phyloP scores from a whole-genome alignment of 345 rosid genomes.

The Abelmoschus esculentus region DNA sequence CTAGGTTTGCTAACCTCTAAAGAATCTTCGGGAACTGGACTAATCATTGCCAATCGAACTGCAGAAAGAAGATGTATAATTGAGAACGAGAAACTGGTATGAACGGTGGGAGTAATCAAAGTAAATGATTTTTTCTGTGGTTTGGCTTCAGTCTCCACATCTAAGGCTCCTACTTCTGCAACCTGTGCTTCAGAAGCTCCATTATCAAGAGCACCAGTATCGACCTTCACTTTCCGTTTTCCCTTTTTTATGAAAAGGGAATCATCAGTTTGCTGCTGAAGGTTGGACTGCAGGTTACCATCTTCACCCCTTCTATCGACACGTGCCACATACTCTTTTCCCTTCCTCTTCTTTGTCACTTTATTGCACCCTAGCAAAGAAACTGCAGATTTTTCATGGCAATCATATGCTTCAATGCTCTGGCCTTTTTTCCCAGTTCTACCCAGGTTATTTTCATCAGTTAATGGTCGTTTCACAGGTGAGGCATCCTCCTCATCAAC shows the following conservation, averaged over 20 bases:
- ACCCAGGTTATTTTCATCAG: conserved; percentile 31
- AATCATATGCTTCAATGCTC: conserved; percentile 35
- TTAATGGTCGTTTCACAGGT: conserved; percentile 26
- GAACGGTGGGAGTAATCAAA: conserved; percentile 89
- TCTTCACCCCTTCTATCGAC: conserved; percentile 39
- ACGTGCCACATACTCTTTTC: conserved; percentile 44
- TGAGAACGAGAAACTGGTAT: conserved; percentile 90
- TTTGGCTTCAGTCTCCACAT: conserved; percentile 59
- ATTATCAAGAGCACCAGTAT: conserved; percentile 32
- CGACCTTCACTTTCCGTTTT: conserved; percentile 58
- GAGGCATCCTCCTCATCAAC: conserved; percentile 52
- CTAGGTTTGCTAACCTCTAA: conserved; percentile 42
- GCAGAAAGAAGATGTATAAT: conserved; percentile 93
- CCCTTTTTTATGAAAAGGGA: conserved; percentile 48
- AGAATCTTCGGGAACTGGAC: conserved; percentile 56
- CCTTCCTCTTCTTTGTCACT: conserved; percentile 57
- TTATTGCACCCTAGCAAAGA: conserved; percentile 46
- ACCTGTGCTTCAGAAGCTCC: conserved; percentile 46
- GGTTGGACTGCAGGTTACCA: conserved; percentile 25
- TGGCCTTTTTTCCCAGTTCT: conserved; percentile 49
- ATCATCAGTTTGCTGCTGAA: conserved; percentile 40
- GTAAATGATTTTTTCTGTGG: conserved; percentile 78
- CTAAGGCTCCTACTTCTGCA: conserved; percentile 37
- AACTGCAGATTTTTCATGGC: conserved; percentile 46
- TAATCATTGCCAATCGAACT: conserved; percentile 80